These are phyloP conservation scores for Mortierella sp. DNA, from an alignment of 371 early-diverging fungal species.

Conservation along the genomic window DNA sequence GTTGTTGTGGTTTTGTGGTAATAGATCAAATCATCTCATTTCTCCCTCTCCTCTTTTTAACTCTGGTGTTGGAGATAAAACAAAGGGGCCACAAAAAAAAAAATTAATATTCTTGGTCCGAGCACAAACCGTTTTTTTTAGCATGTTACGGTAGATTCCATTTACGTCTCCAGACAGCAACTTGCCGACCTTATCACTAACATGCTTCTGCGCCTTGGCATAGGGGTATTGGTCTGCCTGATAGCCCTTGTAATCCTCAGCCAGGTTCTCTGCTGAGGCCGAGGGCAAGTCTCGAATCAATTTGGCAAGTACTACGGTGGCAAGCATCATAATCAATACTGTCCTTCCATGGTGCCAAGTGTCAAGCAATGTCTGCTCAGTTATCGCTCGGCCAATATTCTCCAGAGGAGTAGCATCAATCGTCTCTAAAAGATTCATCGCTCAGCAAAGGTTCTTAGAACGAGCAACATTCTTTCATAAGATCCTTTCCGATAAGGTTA, in stretches of 20 bases:
- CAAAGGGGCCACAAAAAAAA: too few species aligned
- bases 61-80: too few species aligned
- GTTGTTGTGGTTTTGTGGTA: too few species aligned
- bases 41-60: too few species aligned
- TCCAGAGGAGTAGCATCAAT: slow-evolving; percentile 27
- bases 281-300: slow-evolving; percentile 26
- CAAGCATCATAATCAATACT: slow-evolving; percentile 27
- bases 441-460: slow-evolving; percentile 17
- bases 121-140: too few species aligned
- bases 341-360: slow-evolving; percentile 46
- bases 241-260: slow-evolving; percentile 30
- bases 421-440: slow-evolving; percentile 19
- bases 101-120: too few species aligned
- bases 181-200: slow-evolving; percentile 18
- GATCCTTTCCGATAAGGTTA: neutral
- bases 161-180: slow-evolving; percentile 25
- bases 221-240: slow-evolving; percentile 24
- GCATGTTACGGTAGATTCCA: neutral
- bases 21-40: too few species aligned
- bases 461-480: slow-evolving; percentile 14
- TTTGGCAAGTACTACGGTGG: slow-evolving; percentile 28
- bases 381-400: slow-evolving; percentile 8
- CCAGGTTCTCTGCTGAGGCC: slow-evolving; percentile 22
- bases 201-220: slow-evolving; percentile 28
- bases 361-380: slow-evolving; percentile 25